Evolutionary conservation across 2,329 filamentous ascomycete genomes (phyloP).

Genomic region (Gnomoniopsis sp.): DNA sequence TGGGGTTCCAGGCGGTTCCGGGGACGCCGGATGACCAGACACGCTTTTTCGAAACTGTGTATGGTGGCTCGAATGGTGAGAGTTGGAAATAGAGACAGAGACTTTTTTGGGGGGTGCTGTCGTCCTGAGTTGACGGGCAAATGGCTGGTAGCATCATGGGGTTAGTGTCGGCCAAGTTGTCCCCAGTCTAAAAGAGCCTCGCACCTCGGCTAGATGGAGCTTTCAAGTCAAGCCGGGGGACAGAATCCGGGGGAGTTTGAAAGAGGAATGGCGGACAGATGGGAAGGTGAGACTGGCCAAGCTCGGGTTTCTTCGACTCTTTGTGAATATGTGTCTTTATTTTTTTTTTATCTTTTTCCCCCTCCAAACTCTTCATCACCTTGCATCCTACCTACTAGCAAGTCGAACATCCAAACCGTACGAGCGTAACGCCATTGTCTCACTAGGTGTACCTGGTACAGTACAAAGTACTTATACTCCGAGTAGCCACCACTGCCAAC

Average conservation of each 20-base stretch:
- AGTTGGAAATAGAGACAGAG: neutral
- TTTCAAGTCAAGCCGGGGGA: neutral
- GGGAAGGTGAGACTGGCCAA: neutral
- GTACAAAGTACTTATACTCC: no score
- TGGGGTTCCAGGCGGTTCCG: neutral
- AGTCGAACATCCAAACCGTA: no score
- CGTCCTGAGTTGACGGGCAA: no score
- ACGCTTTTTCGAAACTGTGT: neutral
- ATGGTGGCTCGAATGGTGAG: neutral
- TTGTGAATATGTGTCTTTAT: neutral
- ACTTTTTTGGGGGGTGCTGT: no score
- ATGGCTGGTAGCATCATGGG: no score
- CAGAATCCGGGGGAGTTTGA: neutral
- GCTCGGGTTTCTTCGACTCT: neutral
- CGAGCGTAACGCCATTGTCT: no score
- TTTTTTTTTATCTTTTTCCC: no score
- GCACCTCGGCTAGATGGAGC: neutral
- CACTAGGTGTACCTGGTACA: no score
- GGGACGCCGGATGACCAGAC: neutral
- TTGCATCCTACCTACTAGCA: no score
- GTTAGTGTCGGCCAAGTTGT: neutral
- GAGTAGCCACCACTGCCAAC: no score
- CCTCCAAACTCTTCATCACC: no score
- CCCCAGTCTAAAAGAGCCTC: neutral
- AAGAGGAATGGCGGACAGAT: neutral